Evolutionary conservation across 202 grass and related monocot species (phyloP), one percentile per base, ranked within the genome.

Genomic region (Bolboschoenoplectus hybrid): DNA sequence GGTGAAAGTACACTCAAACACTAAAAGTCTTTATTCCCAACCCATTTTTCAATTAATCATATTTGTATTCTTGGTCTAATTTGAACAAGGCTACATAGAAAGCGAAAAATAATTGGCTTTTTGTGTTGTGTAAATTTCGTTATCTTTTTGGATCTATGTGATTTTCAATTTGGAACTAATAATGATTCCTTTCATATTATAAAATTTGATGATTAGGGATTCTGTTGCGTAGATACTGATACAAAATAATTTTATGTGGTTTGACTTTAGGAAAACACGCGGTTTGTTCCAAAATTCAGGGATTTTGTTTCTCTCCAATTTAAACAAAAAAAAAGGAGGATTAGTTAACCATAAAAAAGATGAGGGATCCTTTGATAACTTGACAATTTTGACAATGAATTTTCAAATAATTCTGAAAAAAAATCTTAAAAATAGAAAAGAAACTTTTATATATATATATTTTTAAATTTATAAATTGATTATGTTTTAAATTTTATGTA

Each of bases 171-270:
- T 75, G 1, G 26, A 53, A 3, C 17, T 26, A 75, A 51, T 26
- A 26, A 9, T 34, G 19, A 75, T 53, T 52, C 72, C 0, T 52
- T 75, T 52, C 19, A 34, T 51, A 51, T 50, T 74, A 51, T 6
- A 36, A 52, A 75, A 46, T 35, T 34, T 2, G 10, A 43, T 70
- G 3, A 50, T 75, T 45, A 20, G 7, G 40, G 11, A 45, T 19
- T 72, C 6, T 44, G 38, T 71, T 45, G 11, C 7, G 65, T 68
- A 13, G 36, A 12, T 0, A 8, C 63, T 32, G 26, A 35, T 34
- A n/a, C 20, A 51, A 52, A 51, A 51, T 75, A 52, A 50, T 75
- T 35, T 52, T 75, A 75, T 75, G 71, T 75, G 20, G 46, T 75
- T 75, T 50, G 45, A 13, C 7, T 75, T 61, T 61, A 16, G 19